Base-by-base conservation (phyloP, 2,329 filamentous ascomycete genomes). In the Elsinoe ampelina region DNA sequence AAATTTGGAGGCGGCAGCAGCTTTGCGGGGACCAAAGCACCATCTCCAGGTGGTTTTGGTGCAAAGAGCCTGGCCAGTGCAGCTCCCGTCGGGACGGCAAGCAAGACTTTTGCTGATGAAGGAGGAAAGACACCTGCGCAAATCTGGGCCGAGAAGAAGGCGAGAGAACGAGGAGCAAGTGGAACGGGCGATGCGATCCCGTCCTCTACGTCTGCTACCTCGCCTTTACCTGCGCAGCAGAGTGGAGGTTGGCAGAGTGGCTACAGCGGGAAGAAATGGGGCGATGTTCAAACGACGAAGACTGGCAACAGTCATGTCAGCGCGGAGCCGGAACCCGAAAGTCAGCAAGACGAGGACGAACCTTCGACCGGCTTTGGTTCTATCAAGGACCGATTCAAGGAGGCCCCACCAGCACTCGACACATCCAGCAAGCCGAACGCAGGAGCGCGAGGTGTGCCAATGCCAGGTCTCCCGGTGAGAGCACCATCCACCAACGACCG, bases 131-230 rank as follows among this genome's bases (percentile, higher is more conserved):
- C 93, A 4, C 93, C 93, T 5, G 91, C 93, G 30, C 93, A 98
- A 71, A 75, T 95, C 35, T 98, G 93, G 93, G 92, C 92, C 0
- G 93, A 98, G 76, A 95, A 91, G 76, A 97, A 97, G 76, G 92
- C 88, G 36, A 85, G 84, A 59, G 84, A 93, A 69, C 80, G 85
- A 58, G 83, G 80, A 19, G 63, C 70, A 20, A 76, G 71, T 54
- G 84, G 80, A 45, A 75, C 75, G 39, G 74, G 69, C 52, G 74
- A 79, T 51, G 73, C 75, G 26, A 70, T 77, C 52, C 70, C 75
- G 17, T 67, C 79, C 42, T 67, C 70, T 47, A 59, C 73, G 54
- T 68, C 54, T 5, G 65, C 64, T 20, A 66, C 79, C n/a, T 72
- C 81, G 39, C 79, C 83, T 0, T 73, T 89, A 32, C 69, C 76